phyloP scores from a whole-genome alignment of 2,329 filamentous ascomycete species.

The Teratosphaeria zuluensis region DNA sequence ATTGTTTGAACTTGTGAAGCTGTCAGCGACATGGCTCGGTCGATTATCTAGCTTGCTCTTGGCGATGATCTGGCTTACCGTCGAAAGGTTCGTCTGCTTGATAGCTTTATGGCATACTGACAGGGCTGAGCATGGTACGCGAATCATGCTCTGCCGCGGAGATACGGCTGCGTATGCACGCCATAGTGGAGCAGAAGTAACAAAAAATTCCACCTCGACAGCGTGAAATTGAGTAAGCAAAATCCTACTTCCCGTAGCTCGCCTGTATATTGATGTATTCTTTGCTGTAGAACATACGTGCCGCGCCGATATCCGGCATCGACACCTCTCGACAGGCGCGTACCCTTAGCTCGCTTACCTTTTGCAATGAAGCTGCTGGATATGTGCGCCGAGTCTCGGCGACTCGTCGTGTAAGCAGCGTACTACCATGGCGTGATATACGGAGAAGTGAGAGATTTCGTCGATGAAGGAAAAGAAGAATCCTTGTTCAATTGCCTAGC shows the following conservation, averaged over 20 bases:
- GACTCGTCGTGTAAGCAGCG: neutral
- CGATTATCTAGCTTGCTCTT: neutral
- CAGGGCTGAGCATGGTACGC: neutral
- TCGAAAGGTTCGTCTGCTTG: neutral
- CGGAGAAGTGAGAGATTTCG: neutral
- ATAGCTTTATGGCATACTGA: neutral
- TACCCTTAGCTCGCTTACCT: neutral
- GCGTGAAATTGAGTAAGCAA: neutral
- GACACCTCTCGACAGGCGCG: neutral
- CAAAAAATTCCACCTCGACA: neutral
- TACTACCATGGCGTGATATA: neutral
- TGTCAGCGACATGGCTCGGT: neutral
- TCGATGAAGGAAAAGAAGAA: neutral
- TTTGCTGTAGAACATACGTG: too few relatives aligned
- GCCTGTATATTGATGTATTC: too few relatives aligned
- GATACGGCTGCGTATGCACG: neutral
- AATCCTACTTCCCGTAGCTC: too few relatives aligned
- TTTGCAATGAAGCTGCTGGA: neutral
- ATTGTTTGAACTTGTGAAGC: conserved; percentile 51
- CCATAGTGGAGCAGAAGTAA: neutral
- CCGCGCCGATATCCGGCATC: neutral
- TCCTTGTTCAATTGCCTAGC: neutral
- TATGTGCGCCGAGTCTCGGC: neutral
- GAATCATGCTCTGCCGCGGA: neutral
- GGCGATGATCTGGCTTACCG: neutral